These are phyloP conservation scores for Euphorbia schlechtendalii DNA, from an alignment of 441 rosid species.

Conservation along the genomic window DNA sequence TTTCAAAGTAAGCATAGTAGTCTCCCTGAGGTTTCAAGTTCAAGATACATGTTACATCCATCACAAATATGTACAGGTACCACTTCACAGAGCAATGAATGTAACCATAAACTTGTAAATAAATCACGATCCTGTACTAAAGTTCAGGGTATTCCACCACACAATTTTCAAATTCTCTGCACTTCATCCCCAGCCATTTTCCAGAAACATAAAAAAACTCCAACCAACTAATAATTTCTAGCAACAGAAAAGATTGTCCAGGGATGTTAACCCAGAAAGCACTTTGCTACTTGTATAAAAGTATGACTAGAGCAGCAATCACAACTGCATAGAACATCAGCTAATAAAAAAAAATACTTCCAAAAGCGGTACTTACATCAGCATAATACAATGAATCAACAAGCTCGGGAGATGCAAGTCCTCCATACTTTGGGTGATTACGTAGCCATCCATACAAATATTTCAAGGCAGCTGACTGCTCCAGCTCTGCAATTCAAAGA, in stretches of 20 bases:
- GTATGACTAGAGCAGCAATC: slow-evolving; percentile 13
- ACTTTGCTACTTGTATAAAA: too few relatives aligned
- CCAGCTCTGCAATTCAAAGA: slow-evolving; percentile 58
- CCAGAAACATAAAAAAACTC: too few relatives aligned
- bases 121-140: not conserved
- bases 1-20: too few relatives aligned
- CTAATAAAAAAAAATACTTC: not conserved
- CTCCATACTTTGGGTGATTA: slow-evolving; percentile 78
- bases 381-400: slow-evolving; percentile 66
- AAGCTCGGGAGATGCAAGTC: slow-evolving; percentile 60
- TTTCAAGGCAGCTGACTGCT: slow-evolving; percentile 90
- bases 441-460: slow-evolving; percentile 88
- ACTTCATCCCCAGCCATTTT: too few relatives aligned
- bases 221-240: too few relatives aligned
- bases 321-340: slow-evolving; percentile 5
- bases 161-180: too few relatives aligned
- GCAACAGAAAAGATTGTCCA: too few relatives aligned
- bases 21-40: too few relatives aligned
- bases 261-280: too few relatives aligned
- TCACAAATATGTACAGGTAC: too few relatives aligned
- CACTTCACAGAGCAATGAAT: not conserved
- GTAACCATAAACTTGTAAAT: not conserved
- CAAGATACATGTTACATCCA: too few relatives aligned
- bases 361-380: slow-evolving; percentile 52
- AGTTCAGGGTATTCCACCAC: not conserved